phyloP scores from a whole-genome alignment of 2,329 filamentous ascomycete species.

The Apiospora marii region DNA sequence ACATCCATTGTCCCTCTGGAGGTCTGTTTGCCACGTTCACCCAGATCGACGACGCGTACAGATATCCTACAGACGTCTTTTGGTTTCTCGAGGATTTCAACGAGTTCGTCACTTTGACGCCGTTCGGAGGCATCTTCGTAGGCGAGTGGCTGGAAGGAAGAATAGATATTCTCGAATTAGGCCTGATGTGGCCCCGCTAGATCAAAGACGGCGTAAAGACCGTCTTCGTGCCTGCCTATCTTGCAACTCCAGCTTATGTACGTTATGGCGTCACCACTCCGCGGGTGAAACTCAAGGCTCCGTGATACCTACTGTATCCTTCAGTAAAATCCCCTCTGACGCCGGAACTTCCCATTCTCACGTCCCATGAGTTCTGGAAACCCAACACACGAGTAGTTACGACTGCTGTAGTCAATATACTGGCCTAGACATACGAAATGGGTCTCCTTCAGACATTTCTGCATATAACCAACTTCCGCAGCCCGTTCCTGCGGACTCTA shows the following conservation, averaged over 20 bases:
- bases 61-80: background rate
- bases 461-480: conserved; percentile 66
- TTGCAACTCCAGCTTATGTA: background rate
- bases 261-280: conserved; percentile 17
- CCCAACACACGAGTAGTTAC: background rate
- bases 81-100: background rate
- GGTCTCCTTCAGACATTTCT: conserved; percentile 57
- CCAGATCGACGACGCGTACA: background rate
- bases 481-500: conserved; percentile 67
- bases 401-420: background rate
- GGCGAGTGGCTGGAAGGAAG: background rate
- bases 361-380: background rate
- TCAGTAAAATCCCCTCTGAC: background rate
- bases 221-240: background rate
- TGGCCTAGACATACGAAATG: conserved; percentile 36
- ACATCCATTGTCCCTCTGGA: background rate
- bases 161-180: background rate
- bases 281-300: background rate
- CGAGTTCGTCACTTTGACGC: background rate
- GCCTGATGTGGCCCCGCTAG: background rate
- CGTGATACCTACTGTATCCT: background rate
- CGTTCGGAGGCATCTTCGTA: background rate
- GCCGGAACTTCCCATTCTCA: background rate
- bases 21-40: background rate
- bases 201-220: background rate